Evolutionary conservation across 441 rosid genomes (phyloP).

Genomic region (Erysimum pusillum): DNA sequence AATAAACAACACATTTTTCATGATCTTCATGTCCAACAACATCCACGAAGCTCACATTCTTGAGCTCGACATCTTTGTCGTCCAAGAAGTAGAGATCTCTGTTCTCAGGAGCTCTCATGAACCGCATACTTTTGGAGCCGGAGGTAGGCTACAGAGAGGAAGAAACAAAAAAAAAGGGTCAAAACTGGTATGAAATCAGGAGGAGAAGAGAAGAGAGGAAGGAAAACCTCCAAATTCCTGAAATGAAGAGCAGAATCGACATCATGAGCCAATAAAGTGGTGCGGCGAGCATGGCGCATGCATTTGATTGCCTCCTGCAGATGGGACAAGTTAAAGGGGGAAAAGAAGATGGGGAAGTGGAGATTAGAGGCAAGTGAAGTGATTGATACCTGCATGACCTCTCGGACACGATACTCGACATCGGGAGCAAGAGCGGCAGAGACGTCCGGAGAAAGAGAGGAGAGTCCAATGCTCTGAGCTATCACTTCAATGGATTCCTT

Average conservation of each 20-base stretch:
- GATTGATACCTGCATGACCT: slow-evolving; percentile 68
- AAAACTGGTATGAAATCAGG: slow-evolving; percentile 1
- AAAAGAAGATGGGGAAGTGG: neutral
- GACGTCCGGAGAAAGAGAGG: slow-evolving; percentile 63
- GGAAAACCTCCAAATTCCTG: slow-evolving; percentile 62
- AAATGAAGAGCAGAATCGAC: slow-evolving; percentile 69
- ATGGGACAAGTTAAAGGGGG: slow-evolving; percentile 10
- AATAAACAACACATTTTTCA: neutral
- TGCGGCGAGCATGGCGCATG: slow-evolving; percentile 74
- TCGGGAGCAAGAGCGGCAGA: slow-evolving; percentile 68
- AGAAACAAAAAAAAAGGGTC: neutral
- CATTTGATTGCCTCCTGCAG: slow-evolving; percentile 72
- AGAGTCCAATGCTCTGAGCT: slow-evolving; percentile 70
- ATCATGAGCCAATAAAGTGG: slow-evolving; percentile 59
- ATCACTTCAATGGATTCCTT: slow-evolving; percentile 74
- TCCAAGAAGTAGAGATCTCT: slow-evolving; percentile 69
- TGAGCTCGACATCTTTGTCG: slow-evolving; percentile 69
- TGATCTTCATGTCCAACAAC: neutral
- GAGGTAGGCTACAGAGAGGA: slow-evolving; percentile 56
- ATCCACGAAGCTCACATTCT: slow-evolving; percentile 51
- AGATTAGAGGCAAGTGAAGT: neutral
- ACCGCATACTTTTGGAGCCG: slow-evolving; percentile 60
- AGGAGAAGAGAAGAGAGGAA: neutral
- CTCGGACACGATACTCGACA: slow-evolving; percentile 74
- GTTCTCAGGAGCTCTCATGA: slow-evolving; percentile 64